Evolutionary conservation across 306 rosid species (phyloP).

Genomic region (Trifolium subterraneum): DNA sequence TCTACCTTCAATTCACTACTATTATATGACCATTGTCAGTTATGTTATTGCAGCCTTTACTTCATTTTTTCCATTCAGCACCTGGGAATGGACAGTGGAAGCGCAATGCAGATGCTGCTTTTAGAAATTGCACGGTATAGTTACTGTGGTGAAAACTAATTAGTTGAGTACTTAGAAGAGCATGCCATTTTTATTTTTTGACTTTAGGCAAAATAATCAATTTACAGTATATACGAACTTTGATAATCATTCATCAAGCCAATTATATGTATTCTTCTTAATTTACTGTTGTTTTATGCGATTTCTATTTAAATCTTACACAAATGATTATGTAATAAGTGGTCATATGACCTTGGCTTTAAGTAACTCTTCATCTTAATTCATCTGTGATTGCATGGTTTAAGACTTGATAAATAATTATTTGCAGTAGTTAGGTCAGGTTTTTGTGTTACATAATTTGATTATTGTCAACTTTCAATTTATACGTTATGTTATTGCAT

Average conservation of each 20-base stretch:
- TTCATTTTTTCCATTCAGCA: conserved; percentile 71
- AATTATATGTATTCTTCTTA: not conserved
- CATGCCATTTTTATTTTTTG: conserved; percentile 3
- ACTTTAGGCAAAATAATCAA: not conserved
- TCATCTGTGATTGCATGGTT: conserved; percentile 13
- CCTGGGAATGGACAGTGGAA: conserved; percentile 95
- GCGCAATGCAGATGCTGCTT: conserved; percentile 95
- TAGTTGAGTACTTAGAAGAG: conserved; percentile 17
- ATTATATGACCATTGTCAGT: conserved; percentile 23
- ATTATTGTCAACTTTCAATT: conserved; percentile 5
- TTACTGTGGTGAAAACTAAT: conserved; percentile 24
- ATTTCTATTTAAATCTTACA: conserved; percentile 12
- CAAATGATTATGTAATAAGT: not conserved
- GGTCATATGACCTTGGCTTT: not conserved
- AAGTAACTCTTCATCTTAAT: not conserved
- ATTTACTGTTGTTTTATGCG: conserved; percentile 1
- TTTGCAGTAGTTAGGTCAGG: conserved; percentile 10
- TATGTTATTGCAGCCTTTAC: conserved; percentile 74
- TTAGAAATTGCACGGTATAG: conserved; percentile 72
- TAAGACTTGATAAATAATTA: conserved; percentile 4
- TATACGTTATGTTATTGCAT: conserved; percentile 16
- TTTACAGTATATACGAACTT: not conserved
- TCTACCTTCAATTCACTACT: conserved; percentile 22
- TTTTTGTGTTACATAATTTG: conserved; percentile 29
- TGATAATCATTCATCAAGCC: not conserved